Evolutionary conservation across 176 grass and related monocot genomes (phyloP).

Genomic region (Canna indica): DNA sequence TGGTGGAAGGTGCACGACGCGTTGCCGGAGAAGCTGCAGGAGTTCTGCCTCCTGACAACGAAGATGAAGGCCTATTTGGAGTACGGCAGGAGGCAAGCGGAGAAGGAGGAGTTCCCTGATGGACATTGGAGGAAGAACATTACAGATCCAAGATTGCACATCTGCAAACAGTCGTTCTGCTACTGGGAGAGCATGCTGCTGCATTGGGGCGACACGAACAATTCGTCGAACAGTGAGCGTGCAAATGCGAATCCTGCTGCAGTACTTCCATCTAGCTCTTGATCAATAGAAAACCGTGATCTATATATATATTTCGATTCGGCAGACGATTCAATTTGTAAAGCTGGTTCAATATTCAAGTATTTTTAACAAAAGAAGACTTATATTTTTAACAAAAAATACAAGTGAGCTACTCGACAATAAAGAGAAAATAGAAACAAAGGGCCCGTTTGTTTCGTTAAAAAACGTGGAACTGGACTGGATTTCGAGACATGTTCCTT

Average conservation of each 20-base stretch:
- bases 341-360: too few relatives aligned
- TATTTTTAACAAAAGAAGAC: too few relatives aligned
- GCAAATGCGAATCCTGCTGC: background rate
- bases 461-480: too few relatives aligned
- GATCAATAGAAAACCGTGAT: too few relatives aligned
- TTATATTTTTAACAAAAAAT: too few relatives aligned
- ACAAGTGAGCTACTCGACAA: too few relatives aligned
- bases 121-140: slow-evolving; percentile 14
- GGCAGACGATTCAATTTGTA: too few relatives aligned
- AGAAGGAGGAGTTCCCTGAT: background rate
- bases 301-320: too few relatives aligned
- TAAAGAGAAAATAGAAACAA: too few relatives aligned
- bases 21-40: background rate
- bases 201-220: slow-evolving; percentile 1
- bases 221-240: background rate
- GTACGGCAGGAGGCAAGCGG: background rate
- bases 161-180: slow-evolving; percentile 3
- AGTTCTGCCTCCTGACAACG: background rate
- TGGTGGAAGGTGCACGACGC: slow-evolving; percentile 13
- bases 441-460: too few relatives aligned
- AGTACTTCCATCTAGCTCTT: too few relatives aligned
- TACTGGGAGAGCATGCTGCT: slow-evolving; percentile 7
- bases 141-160: background rate
- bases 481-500: too few relatives aligned
- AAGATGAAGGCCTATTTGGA: background rate